These are phyloP conservation scores for Ceratocystiopsis sp. DNA, from an alignment of 2,329 filamentous ascomycete genomes.

Conservation along the genomic window DNA sequence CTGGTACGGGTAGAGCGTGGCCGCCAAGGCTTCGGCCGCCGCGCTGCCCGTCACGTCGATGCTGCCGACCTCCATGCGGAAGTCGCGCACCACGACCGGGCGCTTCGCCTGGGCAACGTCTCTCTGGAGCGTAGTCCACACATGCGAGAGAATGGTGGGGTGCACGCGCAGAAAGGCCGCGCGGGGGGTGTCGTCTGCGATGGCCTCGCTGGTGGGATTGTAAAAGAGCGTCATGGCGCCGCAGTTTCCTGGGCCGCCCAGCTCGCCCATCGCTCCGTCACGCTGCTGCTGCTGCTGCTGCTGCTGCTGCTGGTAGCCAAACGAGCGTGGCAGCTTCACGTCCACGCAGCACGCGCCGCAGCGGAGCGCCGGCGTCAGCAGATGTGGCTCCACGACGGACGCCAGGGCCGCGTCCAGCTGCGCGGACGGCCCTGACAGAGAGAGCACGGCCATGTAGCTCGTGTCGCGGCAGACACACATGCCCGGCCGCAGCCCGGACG, in stretches of 20 bases:
- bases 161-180: conserved; percentile 33
- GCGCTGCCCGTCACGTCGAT: conserved; percentile 47
- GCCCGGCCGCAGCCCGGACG: conserved; percentile 56
- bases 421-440: conserved; percentile 41
- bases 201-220: background rate
- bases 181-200: background rate
- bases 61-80: conserved; percentile 50
- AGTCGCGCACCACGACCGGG: conserved; percentile 45
- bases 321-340: conserved; percentile 7
- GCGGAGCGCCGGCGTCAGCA: conserved; percentile 2
- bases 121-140: conserved; percentile 46
- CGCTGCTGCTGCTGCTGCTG: background rate
- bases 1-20: conserved; percentile 42
- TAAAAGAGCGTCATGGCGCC: conserved; percentile 6
- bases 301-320: conserved; percentile 7
- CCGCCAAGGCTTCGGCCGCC: conserved; percentile 60
- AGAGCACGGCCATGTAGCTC: conserved; percentile 83
- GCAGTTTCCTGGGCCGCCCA: conserved; percentile 7
- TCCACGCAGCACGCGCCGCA: conserved; percentile 5
- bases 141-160: conserved; percentile 58
- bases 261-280: background rate
- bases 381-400: conserved; percentile 5
- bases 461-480: conserved; percentile 63
- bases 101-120: conserved; percentile 42
- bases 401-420: conserved; percentile 5